Evolutionary conservation across 495 filamentous ascomycete species (phyloP), one percentile per base, ranked within the genome.

Genomic region (Penicillium arizonense): DNA sequence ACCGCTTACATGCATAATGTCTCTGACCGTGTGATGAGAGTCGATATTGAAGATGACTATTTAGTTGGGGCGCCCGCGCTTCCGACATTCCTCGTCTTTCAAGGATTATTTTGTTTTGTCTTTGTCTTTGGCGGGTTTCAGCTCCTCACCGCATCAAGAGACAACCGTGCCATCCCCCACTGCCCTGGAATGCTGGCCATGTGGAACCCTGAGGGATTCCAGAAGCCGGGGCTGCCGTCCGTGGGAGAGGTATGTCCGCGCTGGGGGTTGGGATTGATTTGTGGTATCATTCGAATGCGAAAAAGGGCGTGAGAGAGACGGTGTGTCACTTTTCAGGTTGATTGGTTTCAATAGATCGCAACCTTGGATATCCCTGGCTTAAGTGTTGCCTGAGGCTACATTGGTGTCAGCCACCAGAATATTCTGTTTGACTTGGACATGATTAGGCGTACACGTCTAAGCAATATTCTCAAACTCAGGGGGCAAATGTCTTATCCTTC

Each of bases 171-270:
- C 37, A 34, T 26, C 48, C 48, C 48, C 48, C 48, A 35, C 48
- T 50, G 38, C 48, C 24, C 18, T 42, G 48, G 48, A 50, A 50
- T 50, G 46, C 13, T 38, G 34, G 18, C 57, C 57, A 60, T 60
- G 57, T 60, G 57, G 57, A 47, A 44, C 53, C 40, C 24, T 26
- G 26, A 40, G 36, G 48, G 48, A 52, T 60, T 60, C 57, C 57
- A 60, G 53, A 56, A 56, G 33, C 12, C 46, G n/a, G 47, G 23
- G 45, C 16, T 26, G 34, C 51, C 35, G n/a, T 42, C 3, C 32
- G 21, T 36, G 10, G 43, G 35, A 38, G 37, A 48, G 20, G 28
- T 44, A 44, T 55, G 52, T 42, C 33, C 16, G 38, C 45, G n/a
- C 14, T 40, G 34, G 13, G 10, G 34, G 33, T 36, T 30, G n/a